Base-by-base conservation (phyloP, 2,329 filamentous ascomycete genomes). In the Aspergillus sclerotialis region DNA sequence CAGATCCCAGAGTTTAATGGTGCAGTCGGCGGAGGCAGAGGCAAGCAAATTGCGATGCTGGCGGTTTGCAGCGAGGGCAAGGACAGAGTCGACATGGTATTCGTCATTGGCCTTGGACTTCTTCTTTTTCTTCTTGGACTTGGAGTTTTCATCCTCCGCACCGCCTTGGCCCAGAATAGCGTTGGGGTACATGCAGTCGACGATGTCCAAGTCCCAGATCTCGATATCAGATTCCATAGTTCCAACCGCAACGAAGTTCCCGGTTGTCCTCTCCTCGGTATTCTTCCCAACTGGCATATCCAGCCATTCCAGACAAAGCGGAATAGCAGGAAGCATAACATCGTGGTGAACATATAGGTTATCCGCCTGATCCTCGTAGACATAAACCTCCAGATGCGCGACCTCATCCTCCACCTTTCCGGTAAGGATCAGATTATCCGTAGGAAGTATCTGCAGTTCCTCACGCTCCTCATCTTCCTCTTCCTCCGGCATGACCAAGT, bases 281-380 rank as follows among this genome's bases (percentile, higher is more conserved):
- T 72, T 64, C 58, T 87, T 86, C 45, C 84, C 82, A 23, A 94
- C 87, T n/a, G 87, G 82, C 36, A 94, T 73, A 58, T 95, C 86
- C 28, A 98, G 67, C 92, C 92, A 98, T 68, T 98, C 92, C 26
- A 96, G 76, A 54, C 87, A 92, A 5, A 98, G 78, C 8, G 92
- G 92, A 55, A 98, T 94, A 15, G 90, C 90, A 19, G 92, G 92
- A 36, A 98, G 76, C 90, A 98, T 96, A 52, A 98, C 94, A 63
- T 98, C 92, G 74, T 98, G 92, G 68, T 98, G 92, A 15, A 98
- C 90, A 61, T 98, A 98, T 41, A 98, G 80, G 60, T 98, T 98
- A 65, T 96, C 92, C 28, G 82, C 84, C 42, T 79, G 79, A 51
- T 96, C 92, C 63, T 98, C 92, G 65, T 96, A 98, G 17, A 98